Percentiles rank a stretch among this genome's conserved stretches.
These are phyloP conservation scores for Tribonema minus DNA, from an alignment of 108 stramenopile genomes.

Conservation along the genomic window DNA sequence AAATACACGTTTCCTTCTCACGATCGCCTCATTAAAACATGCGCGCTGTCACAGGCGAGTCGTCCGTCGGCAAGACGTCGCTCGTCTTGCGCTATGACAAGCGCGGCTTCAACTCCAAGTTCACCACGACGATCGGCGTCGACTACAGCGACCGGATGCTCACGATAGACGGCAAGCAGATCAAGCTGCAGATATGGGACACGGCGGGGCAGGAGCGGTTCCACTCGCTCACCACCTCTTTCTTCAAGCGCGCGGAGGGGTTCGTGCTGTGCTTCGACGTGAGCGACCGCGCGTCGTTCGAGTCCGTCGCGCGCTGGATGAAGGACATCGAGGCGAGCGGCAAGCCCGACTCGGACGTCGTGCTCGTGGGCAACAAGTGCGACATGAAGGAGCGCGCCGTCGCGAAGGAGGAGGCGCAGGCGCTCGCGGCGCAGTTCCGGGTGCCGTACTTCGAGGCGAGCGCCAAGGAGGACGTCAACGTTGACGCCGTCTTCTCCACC, in stretches of 20 bases:
- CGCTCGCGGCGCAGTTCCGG: conserved; percentile 49
- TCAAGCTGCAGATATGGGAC: conserved; percentile 78
- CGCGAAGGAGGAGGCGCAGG: conserved; percentile 43
- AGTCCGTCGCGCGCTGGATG: conserved; percentile 43
- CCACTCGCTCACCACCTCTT: conserved; percentile 81
- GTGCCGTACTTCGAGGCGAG: conserved; percentile 57
- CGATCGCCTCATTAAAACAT: no score
- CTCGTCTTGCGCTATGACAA: conserved; percentile 47
- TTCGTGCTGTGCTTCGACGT: conserved; percentile 57
- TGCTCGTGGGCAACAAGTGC: conserved; percentile 55
- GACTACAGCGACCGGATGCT: conserved; percentile 91
- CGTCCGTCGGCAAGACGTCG: conserved; percentile 48
- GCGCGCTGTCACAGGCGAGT: no score
- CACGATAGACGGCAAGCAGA: conserved; percentile 82
- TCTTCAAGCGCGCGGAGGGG: conserved; percentile 81
- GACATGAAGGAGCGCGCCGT: conserved; percentile 43
- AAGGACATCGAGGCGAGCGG: conserved; percentile 20
- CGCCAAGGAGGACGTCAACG: conserved; percentile 53
- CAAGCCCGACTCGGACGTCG: neutral
- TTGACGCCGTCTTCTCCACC: conserved; percentile 52
- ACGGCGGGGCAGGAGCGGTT: conserved; percentile 49
- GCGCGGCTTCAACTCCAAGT: conserved; percentile 67
- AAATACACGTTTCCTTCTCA: no score
- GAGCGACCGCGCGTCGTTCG: conserved; percentile 51
- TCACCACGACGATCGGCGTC: conserved; percentile 98